Percentiles rank a stretch among this genome's conserved stretches.
phyloP scores from a whole-genome alignment of 768 basidiomycete species.

The Pleurotus eryngii region DNA sequence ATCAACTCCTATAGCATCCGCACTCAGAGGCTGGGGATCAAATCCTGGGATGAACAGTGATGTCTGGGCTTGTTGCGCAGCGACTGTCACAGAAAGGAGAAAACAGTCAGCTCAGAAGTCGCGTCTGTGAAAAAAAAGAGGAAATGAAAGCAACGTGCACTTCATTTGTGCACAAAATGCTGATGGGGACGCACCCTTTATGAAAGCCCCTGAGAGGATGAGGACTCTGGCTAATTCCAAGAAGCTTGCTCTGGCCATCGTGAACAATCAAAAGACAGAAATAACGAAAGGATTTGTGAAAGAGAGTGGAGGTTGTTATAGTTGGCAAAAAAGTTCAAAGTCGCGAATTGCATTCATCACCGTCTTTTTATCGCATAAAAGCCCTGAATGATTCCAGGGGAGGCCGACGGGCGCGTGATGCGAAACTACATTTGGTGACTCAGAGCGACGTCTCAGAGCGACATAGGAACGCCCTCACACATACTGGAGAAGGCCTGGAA shows the following conservation, averaged over 20 bases:
- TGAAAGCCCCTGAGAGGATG: not conserved
- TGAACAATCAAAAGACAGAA: not conserved
- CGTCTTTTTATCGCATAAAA: no score
- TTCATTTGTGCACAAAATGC: not conserved
- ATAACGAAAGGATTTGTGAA: not conserved
- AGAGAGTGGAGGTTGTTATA: not conserved
- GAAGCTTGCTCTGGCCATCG: not conserved
- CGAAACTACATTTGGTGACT: no score
- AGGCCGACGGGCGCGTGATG: no score
- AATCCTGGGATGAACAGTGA: slow-evolving; percentile 46
- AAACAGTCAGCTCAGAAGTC: slow-evolving; percentile 4
- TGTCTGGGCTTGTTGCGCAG: slow-evolving; percentile 23
- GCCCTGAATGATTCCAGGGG: no score
- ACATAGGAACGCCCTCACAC: no score
- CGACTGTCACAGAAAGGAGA: slow-evolving; percentile 11
- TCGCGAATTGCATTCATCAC: not conserved
- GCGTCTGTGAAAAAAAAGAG: slow-evolving; percentile 4
- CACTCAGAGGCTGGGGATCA: slow-evolving; percentile 41
- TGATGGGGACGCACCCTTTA: slow-evolving; percentile 2
- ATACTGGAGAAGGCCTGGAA: no score
- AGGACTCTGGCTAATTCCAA: not conserved
- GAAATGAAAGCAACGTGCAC: slow-evolving; percentile 3
- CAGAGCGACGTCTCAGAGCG: no score
- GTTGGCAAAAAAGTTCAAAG: not conserved
- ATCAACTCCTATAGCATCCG: slow-evolving; percentile 38